A percentile compares a stretch with the other conserved stretches of the same genome.
Conservation (phyloP, 2,329 filamentous ascomycete species). For the Aspergillus tamarii region DNA sequence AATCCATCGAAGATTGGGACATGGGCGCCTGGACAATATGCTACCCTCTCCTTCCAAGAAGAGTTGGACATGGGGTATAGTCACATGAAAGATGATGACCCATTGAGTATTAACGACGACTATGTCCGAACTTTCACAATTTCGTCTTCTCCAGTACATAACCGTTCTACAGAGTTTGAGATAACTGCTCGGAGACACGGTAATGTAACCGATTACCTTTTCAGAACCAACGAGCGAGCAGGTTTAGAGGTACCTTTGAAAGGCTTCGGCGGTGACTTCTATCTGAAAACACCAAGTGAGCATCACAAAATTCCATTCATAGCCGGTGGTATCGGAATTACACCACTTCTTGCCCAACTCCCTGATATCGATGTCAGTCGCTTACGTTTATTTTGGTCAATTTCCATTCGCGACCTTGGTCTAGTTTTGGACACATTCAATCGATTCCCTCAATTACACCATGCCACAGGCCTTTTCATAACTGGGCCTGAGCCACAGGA, state of each 20-base stretch:
- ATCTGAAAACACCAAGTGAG: constrained; percentile 35
- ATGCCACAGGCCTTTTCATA: constrained; percentile 64
- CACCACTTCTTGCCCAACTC: constrained; percentile 75
- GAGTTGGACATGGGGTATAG: constrained; percentile 74
- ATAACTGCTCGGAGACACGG: constrained; percentile 74
- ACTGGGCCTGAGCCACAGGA: constrained; percentile 51
- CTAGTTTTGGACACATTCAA: constrained; percentile 65
- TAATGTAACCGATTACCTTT: constrained; percentile 67
- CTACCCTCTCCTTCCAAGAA: constrained; percentile 71
- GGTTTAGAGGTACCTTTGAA: constrained; percentile 67
- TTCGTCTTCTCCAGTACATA: constrained; percentile 58
- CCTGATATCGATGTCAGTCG: constrained; percentile 50
- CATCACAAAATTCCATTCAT: constrained; percentile 62
- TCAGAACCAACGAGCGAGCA: constrained; percentile 56
- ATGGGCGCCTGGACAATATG: constrained; percentile 76
- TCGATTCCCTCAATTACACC: constrained; percentile 55
- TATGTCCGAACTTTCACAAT: constrained; percentile 83
- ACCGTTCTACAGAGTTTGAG: constrained; percentile 59
- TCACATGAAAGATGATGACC: constrained; percentile 84
- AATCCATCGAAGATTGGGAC: constrained; percentile 35
- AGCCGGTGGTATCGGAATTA: constrained; percentile 81
- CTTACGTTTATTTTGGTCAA: constrained; percentile 69
- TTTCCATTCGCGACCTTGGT: constrained; percentile 63
- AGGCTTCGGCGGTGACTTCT: constrained; percentile 73
- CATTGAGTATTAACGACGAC: constrained; percentile 80